Percentiles rank a stretch among this genome's conserved stretches.
Conservation (phyloP, 495 filamentous ascomycete genomes). For the Aspergillus egyptiacus region DNA sequence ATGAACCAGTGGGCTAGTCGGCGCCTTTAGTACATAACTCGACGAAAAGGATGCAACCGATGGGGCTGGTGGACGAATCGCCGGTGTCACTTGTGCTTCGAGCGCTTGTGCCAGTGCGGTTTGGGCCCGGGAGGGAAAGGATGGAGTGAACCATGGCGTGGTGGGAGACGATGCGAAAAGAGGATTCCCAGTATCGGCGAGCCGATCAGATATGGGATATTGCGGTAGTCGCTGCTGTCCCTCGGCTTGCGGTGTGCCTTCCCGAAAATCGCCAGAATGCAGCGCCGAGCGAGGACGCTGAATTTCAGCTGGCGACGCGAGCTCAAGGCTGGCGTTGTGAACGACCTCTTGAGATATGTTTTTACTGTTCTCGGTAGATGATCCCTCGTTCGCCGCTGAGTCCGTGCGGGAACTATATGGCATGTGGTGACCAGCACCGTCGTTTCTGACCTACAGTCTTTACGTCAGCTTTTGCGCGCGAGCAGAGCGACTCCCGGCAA, state of each 20-base stretch:
- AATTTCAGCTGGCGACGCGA: slow-evolving; percentile 50
- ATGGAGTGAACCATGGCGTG: slow-evolving; percentile 43
- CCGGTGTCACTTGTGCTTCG: slow-evolving; percentile 14
- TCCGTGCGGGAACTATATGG: slow-evolving; percentile 4
- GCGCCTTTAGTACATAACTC: slow-evolving; percentile 77
- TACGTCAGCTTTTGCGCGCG: slow-evolving; percentile 1
- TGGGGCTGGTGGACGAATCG: slow-evolving; percentile 44
- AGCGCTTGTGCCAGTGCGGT: slow-evolving; percentile 14
- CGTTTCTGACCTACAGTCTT: slow-evolving; percentile 12
- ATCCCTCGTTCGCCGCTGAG: slow-evolving; percentile 7
- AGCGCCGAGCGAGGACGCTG: slow-evolving; percentile 81
- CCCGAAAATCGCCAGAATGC: slow-evolving; percentile 83
- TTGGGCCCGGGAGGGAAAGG: slow-evolving; percentile 19
- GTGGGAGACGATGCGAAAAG: slow-evolving; percentile 41
- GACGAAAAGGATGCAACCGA: slow-evolving; percentile 74
- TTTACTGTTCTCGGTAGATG: slow-evolving; percentile 4
- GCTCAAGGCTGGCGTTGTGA: slow-evolving; percentile 17
- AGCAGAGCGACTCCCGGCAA: not conserved
- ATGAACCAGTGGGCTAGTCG: slow-evolving; percentile 88
- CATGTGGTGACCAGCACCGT: slow-evolving; percentile 11
- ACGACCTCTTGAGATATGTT: not conserved
- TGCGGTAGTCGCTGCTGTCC: slow-evolving; percentile 19
- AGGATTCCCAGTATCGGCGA: slow-evolving; percentile 15
- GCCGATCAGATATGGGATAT: slow-evolving; percentile 20
- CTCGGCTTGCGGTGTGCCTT: slow-evolving; percentile 39